Conservation (phyloP, 139 green algal species). For the Astrephomene gubernaculifera region DNA sequence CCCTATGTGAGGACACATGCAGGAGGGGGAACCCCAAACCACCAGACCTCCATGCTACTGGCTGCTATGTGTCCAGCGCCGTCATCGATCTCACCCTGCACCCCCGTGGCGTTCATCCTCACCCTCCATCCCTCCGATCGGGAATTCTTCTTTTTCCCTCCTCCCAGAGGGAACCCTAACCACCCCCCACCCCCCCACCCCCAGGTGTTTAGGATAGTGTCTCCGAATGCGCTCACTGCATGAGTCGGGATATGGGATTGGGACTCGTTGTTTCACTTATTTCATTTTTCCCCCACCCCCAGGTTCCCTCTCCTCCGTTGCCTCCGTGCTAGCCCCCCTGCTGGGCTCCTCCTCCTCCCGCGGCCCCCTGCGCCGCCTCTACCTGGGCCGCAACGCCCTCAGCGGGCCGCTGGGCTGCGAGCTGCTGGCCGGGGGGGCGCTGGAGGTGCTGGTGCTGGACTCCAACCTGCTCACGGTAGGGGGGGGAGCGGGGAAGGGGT, state of each 20-base stretch:
- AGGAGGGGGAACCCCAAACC: too few relatives aligned
- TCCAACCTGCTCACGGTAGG: slow-evolving; percentile 9
- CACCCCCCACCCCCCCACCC: too few relatives aligned
- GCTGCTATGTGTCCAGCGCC: too few relatives aligned
- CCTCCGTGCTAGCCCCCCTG: not conserved
- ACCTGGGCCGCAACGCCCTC: slow-evolving; percentile 30
- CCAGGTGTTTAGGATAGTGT: too few relatives aligned
- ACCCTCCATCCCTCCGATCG: not conserved
- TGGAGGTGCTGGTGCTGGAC: slow-evolving; percentile 37
- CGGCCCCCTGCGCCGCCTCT: slow-evolving; percentile 1
- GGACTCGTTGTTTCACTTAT: too few relatives aligned
- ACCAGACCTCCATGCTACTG: too few relatives aligned
- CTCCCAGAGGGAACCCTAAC: not conserved
- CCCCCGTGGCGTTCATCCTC: not conserved
- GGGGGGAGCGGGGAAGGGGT: not conserved
- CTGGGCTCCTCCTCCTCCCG: too few relatives aligned
- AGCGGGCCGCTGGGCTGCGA: slow-evolving; percentile 22
- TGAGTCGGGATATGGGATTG: too few relatives aligned
- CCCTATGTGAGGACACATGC: too few relatives aligned
- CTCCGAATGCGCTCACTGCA: too few relatives aligned
- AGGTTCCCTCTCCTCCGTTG: slow-evolving; percentile 7
- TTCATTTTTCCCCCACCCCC: too few relatives aligned
- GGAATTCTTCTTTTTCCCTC: not conserved
- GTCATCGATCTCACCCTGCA: too few relatives aligned
- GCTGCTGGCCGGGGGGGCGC: not conserved